Conservation (phyloP, 1,139 yeast species). For the Magnusiomyces sp. region DNA sequence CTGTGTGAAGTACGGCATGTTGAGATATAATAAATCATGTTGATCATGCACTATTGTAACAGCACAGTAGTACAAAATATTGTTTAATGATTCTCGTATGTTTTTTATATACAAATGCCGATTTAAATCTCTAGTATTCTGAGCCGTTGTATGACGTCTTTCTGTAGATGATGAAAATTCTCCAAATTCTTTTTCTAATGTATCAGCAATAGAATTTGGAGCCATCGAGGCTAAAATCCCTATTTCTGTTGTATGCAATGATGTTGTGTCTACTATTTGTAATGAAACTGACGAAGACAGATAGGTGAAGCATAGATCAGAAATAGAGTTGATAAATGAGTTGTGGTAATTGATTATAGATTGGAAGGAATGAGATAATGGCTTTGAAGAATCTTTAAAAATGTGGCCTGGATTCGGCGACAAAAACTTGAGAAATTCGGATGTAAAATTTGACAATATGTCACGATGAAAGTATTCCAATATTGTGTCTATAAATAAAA, state of each 20-base stretch:
- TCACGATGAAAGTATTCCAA: conserved; percentile 1
- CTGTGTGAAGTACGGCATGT: neutral
- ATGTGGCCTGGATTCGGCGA: neutral
- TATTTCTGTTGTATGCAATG: no score
- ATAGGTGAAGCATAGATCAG: conserved; percentile 1
- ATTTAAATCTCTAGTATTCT: neutral
- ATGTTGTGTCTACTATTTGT: no score
- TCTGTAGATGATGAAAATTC: no score
- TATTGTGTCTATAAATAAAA: neutral
- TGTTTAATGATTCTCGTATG: neutral
- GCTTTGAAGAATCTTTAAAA: neutral
- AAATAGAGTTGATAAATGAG: neutral
- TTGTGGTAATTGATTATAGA: conserved; percentile 1
- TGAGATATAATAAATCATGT: neutral
- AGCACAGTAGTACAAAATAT: conserved; percentile 1
- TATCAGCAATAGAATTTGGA: no score
- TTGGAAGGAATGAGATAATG: neutral
- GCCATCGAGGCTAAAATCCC: no score
- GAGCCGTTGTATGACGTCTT: neutral
- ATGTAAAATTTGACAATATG: neutral
- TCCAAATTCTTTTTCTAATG: no score
- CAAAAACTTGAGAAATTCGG: neutral
- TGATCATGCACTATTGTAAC: neutral
- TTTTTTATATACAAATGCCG: neutral
- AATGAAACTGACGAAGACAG: no score